Conservation (phyloP, 2,329 filamentous ascomycete species). For the Leptodontidium sp. region DNA sequence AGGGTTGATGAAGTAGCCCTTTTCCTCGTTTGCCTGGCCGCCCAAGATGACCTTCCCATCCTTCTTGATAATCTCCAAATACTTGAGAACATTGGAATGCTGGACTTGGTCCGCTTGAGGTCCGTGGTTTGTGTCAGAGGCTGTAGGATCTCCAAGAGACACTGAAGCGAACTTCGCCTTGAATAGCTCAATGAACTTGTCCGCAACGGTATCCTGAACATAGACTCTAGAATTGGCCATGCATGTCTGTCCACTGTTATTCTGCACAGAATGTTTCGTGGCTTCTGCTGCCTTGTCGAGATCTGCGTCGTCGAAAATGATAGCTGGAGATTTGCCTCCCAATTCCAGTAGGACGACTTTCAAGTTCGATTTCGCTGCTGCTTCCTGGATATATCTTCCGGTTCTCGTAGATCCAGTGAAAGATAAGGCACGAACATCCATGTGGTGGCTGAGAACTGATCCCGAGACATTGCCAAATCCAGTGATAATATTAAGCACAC, state of each 20-base stretch:
- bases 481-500: slow-evolving; percentile 51
- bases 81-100: slow-evolving; percentile 35
- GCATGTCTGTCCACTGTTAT: slow-evolving; percentile 41
- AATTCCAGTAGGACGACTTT: slow-evolving; percentile 71
- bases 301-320: slow-evolving; percentile 70
- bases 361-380: slow-evolving; percentile 62
- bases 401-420: slow-evolving; percentile 79
- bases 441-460: slow-evolving; percentile 43
- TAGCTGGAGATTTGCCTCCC: slow-evolving; percentile 68
- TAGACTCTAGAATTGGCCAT: slow-evolving; percentile 41
- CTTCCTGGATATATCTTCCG: slow-evolving; percentile 76
- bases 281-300: slow-evolving; percentile 37
- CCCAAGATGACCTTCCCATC: slow-evolving; percentile 31
- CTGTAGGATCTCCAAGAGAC: slow-evolving; percentile 34
- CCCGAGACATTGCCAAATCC: slow-evolving; percentile 50
- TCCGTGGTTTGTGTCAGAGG: slow-evolving; percentile 34
- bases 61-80: slow-evolving; percentile 39
- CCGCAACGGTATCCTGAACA: slow-evolving; percentile 36
- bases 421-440: slow-evolving; percentile 54
- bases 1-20: slow-evolving; percentile 34
- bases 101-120: slow-evolving; percentile 39
- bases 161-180: slow-evolving; percentile 31
- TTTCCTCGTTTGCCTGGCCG: slow-evolving; percentile 9
- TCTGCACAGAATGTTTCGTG: slow-evolving; percentile 34
- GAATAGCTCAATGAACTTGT: slow-evolving; percentile 37